Evolutionary conservation across 495 filamentous ascomycete genomes (phyloP), one percentile per base, ranked within the genome.

Genomic region (Aspergillus diversus): DNA sequence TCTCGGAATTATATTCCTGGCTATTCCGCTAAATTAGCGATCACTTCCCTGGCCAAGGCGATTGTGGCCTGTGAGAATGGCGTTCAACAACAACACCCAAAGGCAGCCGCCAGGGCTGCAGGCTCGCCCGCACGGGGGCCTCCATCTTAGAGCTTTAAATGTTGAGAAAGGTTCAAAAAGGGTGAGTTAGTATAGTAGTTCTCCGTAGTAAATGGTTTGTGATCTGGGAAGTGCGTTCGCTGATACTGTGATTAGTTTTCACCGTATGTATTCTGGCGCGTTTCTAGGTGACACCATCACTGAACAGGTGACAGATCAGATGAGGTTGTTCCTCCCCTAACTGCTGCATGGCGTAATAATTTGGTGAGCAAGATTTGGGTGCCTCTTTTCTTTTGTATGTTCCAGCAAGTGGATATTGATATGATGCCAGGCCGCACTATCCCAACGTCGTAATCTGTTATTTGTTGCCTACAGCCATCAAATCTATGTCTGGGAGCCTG

Each of bases 401-500:
- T 32, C 34, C 15, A 31, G 57, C 34, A 32, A 31, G 11, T 37
- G 21, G 39, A 49, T 15, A 17, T 57, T 67, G 54, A 67, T 17
- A 33, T 55, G 6, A 33, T 13, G 21, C 57, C 50, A 84, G 83
- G 80, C 79, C 57, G 86, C 80, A 15, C 71, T 86, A 7, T 88
- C 86, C 5, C 84, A 86, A 54, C 73, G 77, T 31, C 79, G 81
- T 17, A 89, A 90, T 62, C 79, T 96, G 33, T 88, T 92, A 57
- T 94, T 97, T 68, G 82, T 88, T 8, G 94, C 92, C n/a, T 90
- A 88, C 64, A 70, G 75, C 32, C 82, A 87, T 47, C 76, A 86
- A 48, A 89, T 99, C 8, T 83, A 92, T 65, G 84, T 96, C 57
- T 95, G 87, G 74, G 77, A 84, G 39, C 94, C 94, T 0, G 76